Percentiles rank a stretch among this genome's conserved stretches.
Evolutionary conservation across 2,329 filamentous ascomycete genomes (phyloP).

Genomic region (Zymoseptoria brevis): DNA sequence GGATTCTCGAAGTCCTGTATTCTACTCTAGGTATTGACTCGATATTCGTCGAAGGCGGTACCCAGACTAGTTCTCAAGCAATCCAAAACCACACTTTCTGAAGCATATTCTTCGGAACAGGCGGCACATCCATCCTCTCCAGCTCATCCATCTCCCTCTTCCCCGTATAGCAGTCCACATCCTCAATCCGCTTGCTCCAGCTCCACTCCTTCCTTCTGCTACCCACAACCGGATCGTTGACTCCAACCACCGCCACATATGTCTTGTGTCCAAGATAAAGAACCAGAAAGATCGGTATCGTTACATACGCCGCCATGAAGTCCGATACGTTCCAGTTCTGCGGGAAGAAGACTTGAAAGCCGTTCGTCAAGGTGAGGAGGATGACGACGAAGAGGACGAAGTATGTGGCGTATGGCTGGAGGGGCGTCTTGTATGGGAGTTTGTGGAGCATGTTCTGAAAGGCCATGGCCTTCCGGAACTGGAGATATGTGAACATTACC

Average conservation of each 20-base stretch:
- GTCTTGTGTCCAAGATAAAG: slow-evolving; percentile 31
- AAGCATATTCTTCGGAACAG: slow-evolving; percentile 34
- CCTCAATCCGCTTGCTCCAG: slow-evolving; percentile 25
- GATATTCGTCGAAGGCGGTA: too few species aligned
- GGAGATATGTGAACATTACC: slow-evolving; percentile 39
- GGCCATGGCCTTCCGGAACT: slow-evolving; percentile 47
- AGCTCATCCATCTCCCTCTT: slow-evolving; percentile 40
- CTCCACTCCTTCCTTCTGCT: slow-evolving; percentile 24
- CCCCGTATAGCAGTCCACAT: slow-evolving; percentile 40
- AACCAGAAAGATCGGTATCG: slow-evolving; percentile 44
- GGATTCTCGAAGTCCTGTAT: too few species aligned
- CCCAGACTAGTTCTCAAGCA: slow-evolving; percentile 27
- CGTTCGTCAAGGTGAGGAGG: slow-evolving; percentile 48
- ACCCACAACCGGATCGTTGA: slow-evolving; percentile 26
- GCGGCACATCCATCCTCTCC: slow-evolving; percentile 35
- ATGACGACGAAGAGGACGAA: slow-evolving; percentile 42
- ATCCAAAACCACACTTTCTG: slow-evolving; percentile 43
- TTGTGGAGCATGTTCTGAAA: slow-evolving; percentile 37
- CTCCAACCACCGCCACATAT: slow-evolving; percentile 20
- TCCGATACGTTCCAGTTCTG: slow-evolving; percentile 36
- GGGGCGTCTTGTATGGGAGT: slow-evolving; percentile 44
- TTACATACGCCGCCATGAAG: slow-evolving; percentile 50
- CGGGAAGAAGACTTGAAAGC: slow-evolving; percentile 49
- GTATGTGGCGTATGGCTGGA: slow-evolving; percentile 48
- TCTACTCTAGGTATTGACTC: too few species aligned